Conservation (phyloP, 2,329 filamentous ascomycete genomes). For the Alternaria sp. region DNA sequence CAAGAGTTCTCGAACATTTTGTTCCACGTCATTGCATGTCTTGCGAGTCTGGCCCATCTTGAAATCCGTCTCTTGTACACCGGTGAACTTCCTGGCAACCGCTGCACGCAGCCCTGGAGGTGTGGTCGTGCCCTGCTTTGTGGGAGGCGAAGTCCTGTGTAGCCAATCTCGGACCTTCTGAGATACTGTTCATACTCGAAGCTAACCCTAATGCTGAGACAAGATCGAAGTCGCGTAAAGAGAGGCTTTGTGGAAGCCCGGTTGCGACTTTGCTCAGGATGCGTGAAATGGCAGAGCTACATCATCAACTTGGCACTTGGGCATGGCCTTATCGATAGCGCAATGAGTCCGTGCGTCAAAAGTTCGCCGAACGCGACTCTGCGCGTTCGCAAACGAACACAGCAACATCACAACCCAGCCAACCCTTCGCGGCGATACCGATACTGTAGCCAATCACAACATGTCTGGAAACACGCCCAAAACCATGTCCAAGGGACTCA, state of each 20-base stretch:
- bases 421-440: background rate
- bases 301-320: background rate
- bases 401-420: background rate
- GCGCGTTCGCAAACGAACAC: constrained; percentile 5
- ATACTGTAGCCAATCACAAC: background rate
- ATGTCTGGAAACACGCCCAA: constrained; percentile 54
- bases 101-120: background rate
- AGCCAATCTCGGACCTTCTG: background rate
- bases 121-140: background rate
- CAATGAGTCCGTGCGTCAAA: background rate
- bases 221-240: background rate
- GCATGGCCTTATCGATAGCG: background rate
- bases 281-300: background rate
- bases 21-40: background rate
- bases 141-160: background rate
- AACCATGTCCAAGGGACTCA: constrained; percentile 82
- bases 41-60: background rate
- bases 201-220: background rate
- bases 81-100: background rate
- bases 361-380: constrained; percentile 9
- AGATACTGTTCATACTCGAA: background rate
- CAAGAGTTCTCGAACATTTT: background rate
- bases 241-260: background rate
- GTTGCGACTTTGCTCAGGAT: background rate
- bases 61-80: background rate